phyloP scores from a whole-genome alignment of 2,329 filamentous ascomycete species.

The Plenodomus biglobosus region DNA sequence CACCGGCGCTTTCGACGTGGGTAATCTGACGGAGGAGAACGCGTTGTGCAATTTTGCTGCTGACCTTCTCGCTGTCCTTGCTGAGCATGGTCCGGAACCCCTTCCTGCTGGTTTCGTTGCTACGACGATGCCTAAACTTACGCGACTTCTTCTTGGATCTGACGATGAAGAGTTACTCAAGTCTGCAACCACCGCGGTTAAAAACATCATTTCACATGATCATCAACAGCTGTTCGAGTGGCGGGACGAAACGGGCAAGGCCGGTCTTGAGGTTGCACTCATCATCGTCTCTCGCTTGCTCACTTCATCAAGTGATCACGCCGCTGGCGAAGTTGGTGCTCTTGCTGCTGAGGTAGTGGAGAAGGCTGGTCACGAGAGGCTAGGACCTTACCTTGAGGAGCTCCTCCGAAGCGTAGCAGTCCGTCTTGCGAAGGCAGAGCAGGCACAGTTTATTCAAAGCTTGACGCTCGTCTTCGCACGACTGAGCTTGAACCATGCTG shows the following conservation, averaged over 20 bases:
- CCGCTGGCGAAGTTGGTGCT: constrained; percentile 92
- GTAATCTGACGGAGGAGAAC: constrained; percentile 80
- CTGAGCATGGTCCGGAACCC: constrained; percentile 80
- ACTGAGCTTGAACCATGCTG: constrained; percentile 78
- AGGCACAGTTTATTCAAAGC: constrained; percentile 91
- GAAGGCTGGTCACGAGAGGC: constrained; percentile 85
- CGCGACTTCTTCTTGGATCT: constrained; percentile 76
- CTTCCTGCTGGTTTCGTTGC: constrained; percentile 84
- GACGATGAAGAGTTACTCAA: constrained; percentile 86
- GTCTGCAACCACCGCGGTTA: constrained; percentile 80
- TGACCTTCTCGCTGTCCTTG: constrained; percentile 77
- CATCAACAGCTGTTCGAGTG: constrained; percentile 86
- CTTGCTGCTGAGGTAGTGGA: constrained; percentile 93
- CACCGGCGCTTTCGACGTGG: constrained; percentile 86
- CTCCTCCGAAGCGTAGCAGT: constrained; percentile 86
- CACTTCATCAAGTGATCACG: constrained; percentile 79
- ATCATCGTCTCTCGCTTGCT: constrained; percentile 91
- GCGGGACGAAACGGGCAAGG: constrained; percentile 75
- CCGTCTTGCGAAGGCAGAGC: constrained; percentile 77
- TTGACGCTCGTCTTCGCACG: constrained; percentile 93
- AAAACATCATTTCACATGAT: constrained; percentile 87
- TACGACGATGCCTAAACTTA: constrained; percentile 83
- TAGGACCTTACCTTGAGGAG: constrained; percentile 87
- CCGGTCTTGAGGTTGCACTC: constrained; percentile 83
- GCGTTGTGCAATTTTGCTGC: constrained; percentile 84